These are phyloP conservation scores for Sordaria brevicollis DNA, from an alignment of 495 filamentous ascomycete species.

Conservation along the genomic window DNA sequence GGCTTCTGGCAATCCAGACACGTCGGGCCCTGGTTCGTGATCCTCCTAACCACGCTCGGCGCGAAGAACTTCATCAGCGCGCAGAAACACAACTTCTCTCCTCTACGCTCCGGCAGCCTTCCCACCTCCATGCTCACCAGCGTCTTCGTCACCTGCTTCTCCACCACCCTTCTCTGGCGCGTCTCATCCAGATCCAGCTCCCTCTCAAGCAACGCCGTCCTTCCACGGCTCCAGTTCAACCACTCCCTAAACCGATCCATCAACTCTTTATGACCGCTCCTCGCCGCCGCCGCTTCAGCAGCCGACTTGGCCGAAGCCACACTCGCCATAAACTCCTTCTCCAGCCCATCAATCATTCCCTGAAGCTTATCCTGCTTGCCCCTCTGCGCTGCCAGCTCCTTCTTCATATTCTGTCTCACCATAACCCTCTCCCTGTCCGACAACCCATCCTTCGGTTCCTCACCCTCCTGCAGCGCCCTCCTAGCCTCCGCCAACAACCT, in stretches of 20 bases:
- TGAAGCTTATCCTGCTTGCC: not conserved
- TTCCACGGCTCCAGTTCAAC: not conserved
- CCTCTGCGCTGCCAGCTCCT: not conserved
- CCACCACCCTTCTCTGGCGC: not conserved
- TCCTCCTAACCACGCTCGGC: not conserved
- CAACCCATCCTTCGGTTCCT: not conserved
- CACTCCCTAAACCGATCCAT: not conserved
- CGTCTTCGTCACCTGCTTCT: not conserved
- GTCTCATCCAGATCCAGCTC: not conserved
- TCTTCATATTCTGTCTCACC: not conserved
- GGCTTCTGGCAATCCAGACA: not conserved
- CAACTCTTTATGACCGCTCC: not conserved
- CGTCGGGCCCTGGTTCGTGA: not conserved
- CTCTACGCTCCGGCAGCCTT: not conserved
- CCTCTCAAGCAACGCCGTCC: not conserved
- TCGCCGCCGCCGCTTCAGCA: not conserved
- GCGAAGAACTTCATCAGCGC: not conserved
- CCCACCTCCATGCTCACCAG: not conserved
- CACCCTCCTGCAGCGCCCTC: not conserved
- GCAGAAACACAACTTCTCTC: not conserved
- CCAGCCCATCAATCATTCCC: not conserved
- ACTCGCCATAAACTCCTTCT: not conserved
- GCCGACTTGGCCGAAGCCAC: not conserved
- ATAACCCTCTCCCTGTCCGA: not conserved
- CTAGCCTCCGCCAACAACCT: not conserved